Evolutionary conservation across 139 green algal genomes (phyloP), one percentile per base, ranked within the genome.

Genomic region (Medakamo hakoo): DNA sequence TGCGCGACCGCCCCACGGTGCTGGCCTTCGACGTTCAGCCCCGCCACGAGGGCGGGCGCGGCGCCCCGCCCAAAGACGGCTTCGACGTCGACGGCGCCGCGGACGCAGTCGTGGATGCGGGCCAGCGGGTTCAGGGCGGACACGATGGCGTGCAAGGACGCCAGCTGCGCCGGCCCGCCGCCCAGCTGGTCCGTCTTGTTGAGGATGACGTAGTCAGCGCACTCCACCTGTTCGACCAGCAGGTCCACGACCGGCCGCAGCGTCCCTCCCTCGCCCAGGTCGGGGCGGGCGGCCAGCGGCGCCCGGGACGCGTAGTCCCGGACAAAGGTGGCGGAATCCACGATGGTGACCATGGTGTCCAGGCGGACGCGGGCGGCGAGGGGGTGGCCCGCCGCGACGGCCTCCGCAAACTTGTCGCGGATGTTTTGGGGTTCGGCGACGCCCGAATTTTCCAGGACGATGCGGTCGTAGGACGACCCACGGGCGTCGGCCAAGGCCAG

Each of bases 341-440:
- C 69, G 29, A 63, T 56, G 9, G 89, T 96, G 27, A 95, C 80
- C 63, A 96, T 63, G 0, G 82, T 90, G 71, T 93, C 84, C 26
- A 96, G 75, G 52, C 82, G 60, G 23, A 95, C 72, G 30, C 78
- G 74, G 9, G 80, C 29, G 65, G 87, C 72, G 28, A 95, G 60
- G 0, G 86, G 85, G 64, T 91, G 73, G 2, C 80, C 77, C 26
- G 61, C 27, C 24, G 66, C 75, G 9, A 64, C 57, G 9, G 88
- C 86, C 55, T 95, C 88, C 27, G 71, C 71, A 65, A 96, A 95
- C 61, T 87, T 80, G 72, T 96, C 89, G 9, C 87, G 72, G 62
- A 96, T 90, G 68, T 90, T 91, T 57, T 88, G 79, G 0, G 89
- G 89, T 76, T 96, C 89, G 3, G 89, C 89, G 20, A 96, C 89